These are phyloP conservation scores for Gamarada debralockiae DNA, from an alignment of 495 filamentous ascomycete species.

Conservation along the genomic window DNA sequence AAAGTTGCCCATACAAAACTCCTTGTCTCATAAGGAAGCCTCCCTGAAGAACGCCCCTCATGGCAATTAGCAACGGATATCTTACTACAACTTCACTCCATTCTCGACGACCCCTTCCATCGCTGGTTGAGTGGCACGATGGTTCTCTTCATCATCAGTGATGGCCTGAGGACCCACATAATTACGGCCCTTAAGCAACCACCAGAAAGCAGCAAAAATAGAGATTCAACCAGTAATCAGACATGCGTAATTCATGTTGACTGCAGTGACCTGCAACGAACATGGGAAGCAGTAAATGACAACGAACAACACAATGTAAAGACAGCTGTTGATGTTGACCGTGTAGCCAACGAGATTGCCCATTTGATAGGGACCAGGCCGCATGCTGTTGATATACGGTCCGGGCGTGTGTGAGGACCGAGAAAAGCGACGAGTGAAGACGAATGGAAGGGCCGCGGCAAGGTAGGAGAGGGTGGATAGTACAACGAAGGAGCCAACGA, in stretches of 20 bases:
- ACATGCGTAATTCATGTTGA: conserved; percentile 51
- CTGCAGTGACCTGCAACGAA: conserved; percentile 39
- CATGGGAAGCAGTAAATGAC: conserved; percentile 66
- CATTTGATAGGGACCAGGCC: conserved; percentile 59
- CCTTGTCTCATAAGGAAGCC: too few relatives aligned
- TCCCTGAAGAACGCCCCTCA: too few relatives aligned
- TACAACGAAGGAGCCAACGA: conserved; percentile 61
- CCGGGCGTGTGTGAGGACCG: not conserved
- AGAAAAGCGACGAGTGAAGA: conserved; percentile 47
- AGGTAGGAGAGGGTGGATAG: conserved; percentile 62
- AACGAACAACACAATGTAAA: conserved; percentile 60
- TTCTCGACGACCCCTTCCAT: too few relatives aligned
- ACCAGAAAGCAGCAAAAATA: conserved; percentile 13
- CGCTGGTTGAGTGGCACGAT: too few relatives aligned
- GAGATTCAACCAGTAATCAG: conserved; percentile 15
- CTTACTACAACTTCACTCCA: too few relatives aligned
- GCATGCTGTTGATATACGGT: conserved; percentile 11
- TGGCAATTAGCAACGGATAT: too few relatives aligned
- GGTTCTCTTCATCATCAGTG: not conserved
- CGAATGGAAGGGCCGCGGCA: conserved; percentile 63
- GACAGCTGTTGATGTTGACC: conserved; percentile 49
- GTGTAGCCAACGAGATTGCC: conserved; percentile 43
- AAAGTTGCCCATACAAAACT: too few relatives aligned
- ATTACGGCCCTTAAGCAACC: conserved; percentile 12
- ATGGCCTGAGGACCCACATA: conserved; percentile 17